A percentile compares a stretch with the other conserved stretches of the same genome.
Conservation (phyloP, 2,329 filamentous ascomycete species). For the Cryphonectria naterciae region DNA sequence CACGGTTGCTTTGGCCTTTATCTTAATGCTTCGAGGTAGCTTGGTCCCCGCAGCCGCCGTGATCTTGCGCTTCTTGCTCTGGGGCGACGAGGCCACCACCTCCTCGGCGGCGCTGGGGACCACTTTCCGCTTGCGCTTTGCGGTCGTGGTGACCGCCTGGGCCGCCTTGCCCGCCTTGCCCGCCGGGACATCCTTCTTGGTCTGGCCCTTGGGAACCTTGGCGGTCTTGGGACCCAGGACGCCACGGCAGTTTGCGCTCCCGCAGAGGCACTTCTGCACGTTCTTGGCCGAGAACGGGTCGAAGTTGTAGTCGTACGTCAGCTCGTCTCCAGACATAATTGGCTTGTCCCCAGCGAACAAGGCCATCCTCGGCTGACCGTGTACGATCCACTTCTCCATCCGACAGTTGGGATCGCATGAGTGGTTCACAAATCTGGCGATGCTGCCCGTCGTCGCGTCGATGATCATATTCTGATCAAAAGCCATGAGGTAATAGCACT, state of each 20-base stretch:
- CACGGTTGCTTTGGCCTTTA: constrained; percentile 42
- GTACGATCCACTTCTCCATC: constrained; percentile 98
- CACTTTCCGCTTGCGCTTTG: constrained; percentile 62
- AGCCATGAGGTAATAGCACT: constrained; percentile 99
- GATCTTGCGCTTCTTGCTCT: constrained; percentile 54
- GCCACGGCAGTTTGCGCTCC: constrained; percentile 65
- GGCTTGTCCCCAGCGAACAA: constrained; percentile 89
- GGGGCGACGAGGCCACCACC: constrained; percentile 36
- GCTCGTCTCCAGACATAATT: constrained; percentile 92
- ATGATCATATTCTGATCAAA: constrained; percentile 99
- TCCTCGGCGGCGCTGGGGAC: constrained; percentile 47
- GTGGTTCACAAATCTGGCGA: constrained; percentile 97
- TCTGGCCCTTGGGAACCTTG: constrained; percentile 55
- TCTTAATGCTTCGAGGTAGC: constrained; percentile 40
- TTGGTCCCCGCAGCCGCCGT: constrained; percentile 43
- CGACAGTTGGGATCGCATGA: constrained; percentile 95
- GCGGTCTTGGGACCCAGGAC: constrained; percentile 65
- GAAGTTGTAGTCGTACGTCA: constrained; percentile 90
- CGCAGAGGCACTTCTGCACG: constrained; percentile 68
- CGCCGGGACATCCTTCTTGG: constrained; percentile 1
- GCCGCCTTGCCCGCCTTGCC: constrained; percentile 35
- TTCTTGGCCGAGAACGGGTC: constrained; percentile 72
- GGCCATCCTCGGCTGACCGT: constrained; percentile 92
- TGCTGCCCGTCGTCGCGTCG: constrained; percentile 92
- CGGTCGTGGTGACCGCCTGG: constrained; percentile 35